These are phyloP conservation scores for Pichia sp. DNA, from an alignment of 1,139 yeast genomes.

Conservation along the genomic window DNA sequence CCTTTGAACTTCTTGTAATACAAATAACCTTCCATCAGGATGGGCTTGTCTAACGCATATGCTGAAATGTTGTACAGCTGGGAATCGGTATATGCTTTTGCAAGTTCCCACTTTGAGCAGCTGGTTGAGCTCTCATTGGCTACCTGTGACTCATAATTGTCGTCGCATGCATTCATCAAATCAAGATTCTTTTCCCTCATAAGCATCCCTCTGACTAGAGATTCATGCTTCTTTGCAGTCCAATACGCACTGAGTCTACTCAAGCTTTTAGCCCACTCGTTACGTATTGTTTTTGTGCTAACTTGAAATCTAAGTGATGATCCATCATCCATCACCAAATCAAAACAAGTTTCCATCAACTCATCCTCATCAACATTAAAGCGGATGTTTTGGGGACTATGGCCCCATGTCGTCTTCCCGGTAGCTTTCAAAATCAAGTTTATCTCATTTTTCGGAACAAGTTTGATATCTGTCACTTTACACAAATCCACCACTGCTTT, in stretches of 20 bases:
- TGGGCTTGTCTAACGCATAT: slow-evolving; percentile 50
- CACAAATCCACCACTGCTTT: slow-evolving; percentile 57
- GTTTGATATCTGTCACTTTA: slow-evolving; percentile 35
- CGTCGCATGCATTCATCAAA: slow-evolving; percentile 41
- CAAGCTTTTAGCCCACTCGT: slow-evolving; percentile 60
- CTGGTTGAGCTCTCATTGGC: slow-evolving; percentile 30
- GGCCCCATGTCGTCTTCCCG: slow-evolving; percentile 38
- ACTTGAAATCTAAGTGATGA: slow-evolving; percentile 51
- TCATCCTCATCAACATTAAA: slow-evolving; percentile 26
- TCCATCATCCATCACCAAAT: slow-evolving; percentile 44
- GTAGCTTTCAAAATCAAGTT: slow-evolving; percentile 32
- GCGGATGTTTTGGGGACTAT: not conserved
- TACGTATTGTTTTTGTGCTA: slow-evolving; percentile 39
- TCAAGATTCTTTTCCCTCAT: slow-evolving; percentile 42
- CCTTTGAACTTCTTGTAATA: slow-evolving; percentile 67
- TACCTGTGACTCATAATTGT: slow-evolving; percentile 51
- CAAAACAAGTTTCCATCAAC: slow-evolving; percentile 42
- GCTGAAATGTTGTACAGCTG: slow-evolving; percentile 48
- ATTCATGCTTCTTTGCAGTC: slow-evolving; percentile 42
- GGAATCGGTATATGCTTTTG: slow-evolving; percentile 49
- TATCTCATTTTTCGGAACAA: slow-evolving; percentile 27
- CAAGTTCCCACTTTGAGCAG: slow-evolving; percentile 45
- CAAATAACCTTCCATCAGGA: slow-evolving; percentile 55
- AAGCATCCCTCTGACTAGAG: slow-evolving; percentile 31
- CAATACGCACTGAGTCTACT: slow-evolving; percentile 47